Evolutionary conservation across 805 yeast species (phyloP).

Genomic region (Debaryomyces castellii): DNA sequence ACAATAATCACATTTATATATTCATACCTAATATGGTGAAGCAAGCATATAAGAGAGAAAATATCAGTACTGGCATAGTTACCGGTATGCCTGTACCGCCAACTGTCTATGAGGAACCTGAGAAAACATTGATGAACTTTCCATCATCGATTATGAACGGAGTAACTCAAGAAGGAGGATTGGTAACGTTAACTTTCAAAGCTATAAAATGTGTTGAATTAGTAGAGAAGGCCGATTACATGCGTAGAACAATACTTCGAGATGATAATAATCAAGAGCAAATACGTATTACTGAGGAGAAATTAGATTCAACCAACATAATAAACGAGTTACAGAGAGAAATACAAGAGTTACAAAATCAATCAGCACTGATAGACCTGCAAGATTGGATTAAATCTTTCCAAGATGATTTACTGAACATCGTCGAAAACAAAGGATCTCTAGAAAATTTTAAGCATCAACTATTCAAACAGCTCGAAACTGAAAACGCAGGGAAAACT

Average conservation of each 20-base stretch:
- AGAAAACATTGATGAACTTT: constrained; percentile 18
- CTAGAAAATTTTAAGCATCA: constrained; percentile 13
- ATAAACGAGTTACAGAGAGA: constrained; percentile 22
- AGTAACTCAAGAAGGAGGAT: constrained; percentile 41
- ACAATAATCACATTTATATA: too few species aligned
- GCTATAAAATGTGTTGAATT: constrained; percentile 35
- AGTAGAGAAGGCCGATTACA: constrained; percentile 35
- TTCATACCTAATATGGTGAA: not conserved
- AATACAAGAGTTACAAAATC: constrained; percentile 10
- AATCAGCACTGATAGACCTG: not conserved
- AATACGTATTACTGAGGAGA: constrained; percentile 16
- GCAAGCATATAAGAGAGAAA: constrained; percentile 8
- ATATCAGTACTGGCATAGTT: constrained; percentile 4
- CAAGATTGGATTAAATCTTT: constrained; percentile 3
- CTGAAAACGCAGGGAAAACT: constrained; percentile 12
- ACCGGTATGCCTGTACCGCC: constrained; percentile 9
- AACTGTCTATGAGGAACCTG: constrained; percentile 14
- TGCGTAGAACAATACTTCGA: constrained; percentile 25
- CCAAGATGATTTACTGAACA: constrained; percentile 11
- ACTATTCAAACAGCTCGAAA: constrained; percentile 15
- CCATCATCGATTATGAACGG: constrained; percentile 40
- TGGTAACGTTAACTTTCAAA: constrained; percentile 40
- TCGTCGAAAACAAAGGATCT: constrained; percentile 13
- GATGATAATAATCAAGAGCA: constrained; percentile 11
- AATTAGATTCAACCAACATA: constrained; percentile 13